These are phyloP conservation scores for Pelagomonas calceolata DNA, from an alignment of 108 stramenopile genomes.

Conservation along the genomic window DNA sequence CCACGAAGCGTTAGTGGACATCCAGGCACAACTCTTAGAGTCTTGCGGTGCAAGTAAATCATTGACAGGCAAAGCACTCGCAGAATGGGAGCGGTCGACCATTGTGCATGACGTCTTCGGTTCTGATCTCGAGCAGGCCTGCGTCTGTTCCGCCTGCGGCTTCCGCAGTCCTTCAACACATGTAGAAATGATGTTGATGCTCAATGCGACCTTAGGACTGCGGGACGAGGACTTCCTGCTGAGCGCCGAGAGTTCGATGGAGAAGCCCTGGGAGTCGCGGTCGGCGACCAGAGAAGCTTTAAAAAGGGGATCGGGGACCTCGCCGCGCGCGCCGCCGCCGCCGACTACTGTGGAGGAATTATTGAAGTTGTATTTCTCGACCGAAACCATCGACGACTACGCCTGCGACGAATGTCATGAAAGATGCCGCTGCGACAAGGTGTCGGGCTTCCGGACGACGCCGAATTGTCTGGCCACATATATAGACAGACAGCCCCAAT, in stretches of 20 bases:
- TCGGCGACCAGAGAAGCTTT: not conserved
- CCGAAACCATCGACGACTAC: not conserved
- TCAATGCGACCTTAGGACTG: not conserved
- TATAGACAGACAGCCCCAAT: not conserved
- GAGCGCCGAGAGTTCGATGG: too few relatives aligned
- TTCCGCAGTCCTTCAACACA: not conserved
- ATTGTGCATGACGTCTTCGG: not conserved
- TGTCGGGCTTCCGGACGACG: not conserved
- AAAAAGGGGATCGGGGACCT: not conserved
- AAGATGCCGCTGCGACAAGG: not conserved
- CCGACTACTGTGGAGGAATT: not conserved
- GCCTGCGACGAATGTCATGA: not conserved
- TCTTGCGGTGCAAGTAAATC: not conserved
- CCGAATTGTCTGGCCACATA: not conserved
- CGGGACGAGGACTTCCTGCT: not conserved
- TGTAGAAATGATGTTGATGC: not conserved
- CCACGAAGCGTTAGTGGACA: conserved; percentile 58
- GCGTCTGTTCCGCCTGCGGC: not conserved
- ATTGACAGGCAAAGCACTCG: not conserved
- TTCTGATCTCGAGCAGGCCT: not conserved
- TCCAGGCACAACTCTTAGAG: conserved; percentile 33
- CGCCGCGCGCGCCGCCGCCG: too few relatives aligned
- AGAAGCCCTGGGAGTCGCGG: not conserved
- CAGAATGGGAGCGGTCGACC: not conserved
- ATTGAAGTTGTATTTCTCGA: not conserved